phyloP scores from a whole-genome alignment of 345 rosid genomes.

The Geranium brycei region DNA sequence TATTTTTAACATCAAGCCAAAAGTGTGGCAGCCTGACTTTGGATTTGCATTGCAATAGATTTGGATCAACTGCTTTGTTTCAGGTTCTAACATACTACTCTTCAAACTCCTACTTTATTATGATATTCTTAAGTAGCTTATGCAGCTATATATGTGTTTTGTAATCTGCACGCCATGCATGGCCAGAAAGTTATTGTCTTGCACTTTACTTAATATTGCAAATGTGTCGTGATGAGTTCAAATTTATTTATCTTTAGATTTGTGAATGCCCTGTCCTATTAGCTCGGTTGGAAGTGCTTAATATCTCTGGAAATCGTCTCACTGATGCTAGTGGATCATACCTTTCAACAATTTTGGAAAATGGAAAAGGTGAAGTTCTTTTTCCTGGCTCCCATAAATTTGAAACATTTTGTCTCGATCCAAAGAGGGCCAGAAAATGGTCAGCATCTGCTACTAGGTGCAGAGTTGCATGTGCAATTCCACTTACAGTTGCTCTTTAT shows the following conservation, averaged over 20 bases:
- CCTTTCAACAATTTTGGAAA: slow-evolving; percentile 71
- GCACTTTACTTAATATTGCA: neutral
- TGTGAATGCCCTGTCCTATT: slow-evolving; percentile 84
- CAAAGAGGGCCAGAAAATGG: neutral
- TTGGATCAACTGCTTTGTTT: slow-evolving; percentile 86
- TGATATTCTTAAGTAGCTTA: neutral
- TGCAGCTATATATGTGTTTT: neutral
- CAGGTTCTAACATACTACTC: slow-evolving; percentile 37
- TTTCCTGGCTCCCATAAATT: neutral
- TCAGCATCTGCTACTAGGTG: neutral
- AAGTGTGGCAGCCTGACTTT: slow-evolving; percentile 67
- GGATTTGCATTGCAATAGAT: slow-evolving; percentile 92
- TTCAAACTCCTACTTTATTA: neutral
- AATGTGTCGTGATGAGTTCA: slow-evolving; percentile 8
- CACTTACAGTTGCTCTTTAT: slow-evolving; percentile 10
- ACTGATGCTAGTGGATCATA: slow-evolving; percentile 97
- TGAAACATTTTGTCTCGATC: neutral
- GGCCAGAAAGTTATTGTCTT: neutral
- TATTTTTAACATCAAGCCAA: slow-evolving; percentile 55
- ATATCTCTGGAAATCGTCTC: slow-evolving; percentile 83
- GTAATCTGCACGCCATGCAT: neutral
- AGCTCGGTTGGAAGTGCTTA: slow-evolving; percentile 74
- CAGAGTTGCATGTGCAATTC: neutral
- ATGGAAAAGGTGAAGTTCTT: slow-evolving; percentile 48
- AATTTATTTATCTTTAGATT: slow-evolving; percentile 32